Conservation (phyloP, 78 protist genomes). For the Neovahlkampfia damariscottae region DNA sequence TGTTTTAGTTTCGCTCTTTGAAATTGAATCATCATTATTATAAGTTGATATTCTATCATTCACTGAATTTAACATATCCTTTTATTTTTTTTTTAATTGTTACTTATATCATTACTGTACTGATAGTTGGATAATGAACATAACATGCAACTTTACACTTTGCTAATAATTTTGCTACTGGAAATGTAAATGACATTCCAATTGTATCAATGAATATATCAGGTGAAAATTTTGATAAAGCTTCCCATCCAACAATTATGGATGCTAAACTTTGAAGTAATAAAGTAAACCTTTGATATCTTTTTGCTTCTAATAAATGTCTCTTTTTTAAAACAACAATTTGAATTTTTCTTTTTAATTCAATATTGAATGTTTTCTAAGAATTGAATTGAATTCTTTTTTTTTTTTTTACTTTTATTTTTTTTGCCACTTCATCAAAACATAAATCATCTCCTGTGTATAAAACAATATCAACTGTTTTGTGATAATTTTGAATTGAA, state of each 20-base stretch:
- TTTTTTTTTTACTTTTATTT: not conserved
- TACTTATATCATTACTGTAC: conserved; percentile 25
- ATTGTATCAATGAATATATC: conserved; percentile 60
- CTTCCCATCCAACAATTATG: conserved; percentile 33
- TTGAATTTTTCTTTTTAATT: not conserved
- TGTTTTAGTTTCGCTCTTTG: not conserved
- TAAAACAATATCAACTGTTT: not conserved
- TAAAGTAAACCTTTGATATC: conserved; percentile 7
- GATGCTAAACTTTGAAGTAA: conserved; percentile 25
- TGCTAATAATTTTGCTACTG: conserved; percentile 35
- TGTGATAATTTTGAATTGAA: conserved; percentile 4
- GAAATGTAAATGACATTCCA: conserved; percentile 73
- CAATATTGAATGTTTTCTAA: not conserved
- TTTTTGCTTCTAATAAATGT: not conserved
- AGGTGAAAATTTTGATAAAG: conserved; percentile 17
- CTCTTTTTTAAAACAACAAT: not conserved
- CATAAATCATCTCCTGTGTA: not conserved
- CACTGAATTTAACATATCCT: conserved; percentile 17
- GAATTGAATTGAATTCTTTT: not conserved
- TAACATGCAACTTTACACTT: conserved; percentile 56
- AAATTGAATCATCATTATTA: not conserved
- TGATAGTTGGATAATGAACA: conserved; percentile 87
- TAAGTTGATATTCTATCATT: not conserved
- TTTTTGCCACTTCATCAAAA: not conserved
- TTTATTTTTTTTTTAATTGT: not conserved